A percentile compares a stretch with the other conserved stretches of the same genome.
These are phyloP conservation scores for Phytophthora citricola DNA, from an alignment of 352 stramenopile genomes.

Conservation along the genomic window DNA sequence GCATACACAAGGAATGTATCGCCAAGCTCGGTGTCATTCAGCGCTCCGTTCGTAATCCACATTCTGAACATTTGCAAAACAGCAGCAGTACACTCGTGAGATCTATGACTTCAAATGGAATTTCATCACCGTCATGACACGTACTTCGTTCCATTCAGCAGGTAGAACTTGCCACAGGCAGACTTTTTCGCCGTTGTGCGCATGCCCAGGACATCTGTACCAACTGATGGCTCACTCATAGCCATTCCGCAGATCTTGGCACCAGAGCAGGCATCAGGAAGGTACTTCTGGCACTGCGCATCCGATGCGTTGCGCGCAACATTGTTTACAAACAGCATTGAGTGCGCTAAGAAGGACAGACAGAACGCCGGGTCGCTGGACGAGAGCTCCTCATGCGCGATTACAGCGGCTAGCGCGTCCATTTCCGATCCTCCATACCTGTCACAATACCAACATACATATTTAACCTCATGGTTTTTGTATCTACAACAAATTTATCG, in stretches of 20 bases:
- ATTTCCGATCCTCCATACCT: constrained; percentile 96
- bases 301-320: constrained; percentile 90
- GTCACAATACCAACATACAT: background rate
- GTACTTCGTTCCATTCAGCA: constrained; percentile 89
- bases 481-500: background rate
- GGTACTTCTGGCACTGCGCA: constrained; percentile 86
- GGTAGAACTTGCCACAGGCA: constrained; percentile 90
- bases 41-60: constrained; percentile 99
- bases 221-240: constrained; percentile 98
- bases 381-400: constrained; percentile 95
- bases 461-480: background rate
- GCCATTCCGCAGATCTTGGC: constrained; percentile 98
- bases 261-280: constrained; percentile 93
- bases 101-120: background rate
- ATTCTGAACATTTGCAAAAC: constrained; percentile 68
- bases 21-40: constrained; percentile 94
- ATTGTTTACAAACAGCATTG: constrained; percentile 96
- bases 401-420: constrained; percentile 94
- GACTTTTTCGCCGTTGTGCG: constrained; percentile 92
- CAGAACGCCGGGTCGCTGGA: constrained; percentile 98
- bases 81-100: no score
- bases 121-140: constrained; percentile 18
- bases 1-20: constrained; percentile 99
- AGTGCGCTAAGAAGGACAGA: constrained; percentile 96
- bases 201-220: constrained; percentile 96